Conservation (phyloP, 2,329 filamentous ascomycete genomes). For the Lasiodiplodia citricola region DNA sequence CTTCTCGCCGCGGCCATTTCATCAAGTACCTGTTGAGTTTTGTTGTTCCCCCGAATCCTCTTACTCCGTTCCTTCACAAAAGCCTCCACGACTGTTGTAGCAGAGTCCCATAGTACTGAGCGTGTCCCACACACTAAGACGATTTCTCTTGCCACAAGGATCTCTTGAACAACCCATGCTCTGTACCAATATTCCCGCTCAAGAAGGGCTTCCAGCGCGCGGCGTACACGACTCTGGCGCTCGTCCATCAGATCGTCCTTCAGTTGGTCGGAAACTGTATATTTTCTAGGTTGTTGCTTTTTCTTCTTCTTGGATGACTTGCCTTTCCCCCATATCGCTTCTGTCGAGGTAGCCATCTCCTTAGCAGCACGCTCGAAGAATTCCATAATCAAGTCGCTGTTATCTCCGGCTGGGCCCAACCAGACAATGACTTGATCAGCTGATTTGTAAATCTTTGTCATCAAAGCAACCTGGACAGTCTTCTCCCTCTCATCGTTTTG, state of each 20-base stretch:
- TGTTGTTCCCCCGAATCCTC: too few relatives aligned
- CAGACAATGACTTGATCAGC: constrained; percentile 32
- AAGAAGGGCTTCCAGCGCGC: neutral
- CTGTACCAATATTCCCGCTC: neutral
- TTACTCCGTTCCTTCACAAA: too few relatives aligned
- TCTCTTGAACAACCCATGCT: constrained; percentile 1
- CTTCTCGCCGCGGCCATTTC: too few relatives aligned
- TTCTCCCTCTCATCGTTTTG: constrained; percentile 39
- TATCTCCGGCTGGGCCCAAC: constrained; percentile 27
- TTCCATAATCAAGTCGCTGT: neutral
- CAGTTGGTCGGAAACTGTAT: too few relatives aligned
- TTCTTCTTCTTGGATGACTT: too few relatives aligned
- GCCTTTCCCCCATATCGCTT: too few relatives aligned
- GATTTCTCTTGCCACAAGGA: neutral
- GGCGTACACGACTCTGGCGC: neutral
- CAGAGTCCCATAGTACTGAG: neutral
- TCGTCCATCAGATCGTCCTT: too few relatives aligned
- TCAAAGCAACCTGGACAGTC: constrained; percentile 41
- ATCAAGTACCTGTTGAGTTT: neutral
- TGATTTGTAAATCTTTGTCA: constrained; percentile 40
- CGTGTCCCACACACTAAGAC: neutral
- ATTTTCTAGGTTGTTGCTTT: too few relatives aligned
- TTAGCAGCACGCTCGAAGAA: neutral
- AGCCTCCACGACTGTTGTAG: neutral
- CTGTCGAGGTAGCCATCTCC: neutral